Evolutionary conservation across 768 basidiomycete species (phyloP).

Genomic region (Tubosaeta sp.): DNA sequence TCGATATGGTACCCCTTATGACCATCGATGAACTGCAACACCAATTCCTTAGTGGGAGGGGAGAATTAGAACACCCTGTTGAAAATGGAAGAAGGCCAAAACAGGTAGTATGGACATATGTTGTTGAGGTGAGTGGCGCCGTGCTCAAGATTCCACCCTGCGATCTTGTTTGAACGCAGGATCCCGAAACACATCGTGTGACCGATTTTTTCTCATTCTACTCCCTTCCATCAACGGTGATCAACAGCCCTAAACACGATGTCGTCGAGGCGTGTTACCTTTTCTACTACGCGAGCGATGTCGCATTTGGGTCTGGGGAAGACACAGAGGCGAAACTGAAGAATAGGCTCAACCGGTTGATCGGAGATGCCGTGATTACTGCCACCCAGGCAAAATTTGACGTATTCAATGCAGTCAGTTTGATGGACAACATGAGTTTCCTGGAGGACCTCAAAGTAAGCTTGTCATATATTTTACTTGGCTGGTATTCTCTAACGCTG

Average conservation of each 20-base stretch:
- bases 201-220: conserved; percentile 99
- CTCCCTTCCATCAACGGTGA: conserved; percentile 90
- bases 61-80: conserved; percentile 39
- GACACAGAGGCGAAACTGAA: conserved; percentile 63
- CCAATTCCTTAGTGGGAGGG: conserved; percentile 83
- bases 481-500: conserved; percentile 2
- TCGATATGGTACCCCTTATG: conserved; percentile 76
- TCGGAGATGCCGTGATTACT: conserved; percentile 76
- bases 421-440: conserved; percentile 90
- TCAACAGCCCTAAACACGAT: conserved; percentile 66
- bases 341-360: conserved; percentile 63
- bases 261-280: conserved; percentile 90
- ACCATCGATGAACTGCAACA: conserved; percentile 77
- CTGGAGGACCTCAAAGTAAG: conserved; percentile 79
- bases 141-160: conserved; percentile 1
- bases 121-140: conserved; percentile 71
- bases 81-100: conserved; percentile 47
- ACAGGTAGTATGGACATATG: conserved; percentile 95
- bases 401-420: conserved; percentile 90
- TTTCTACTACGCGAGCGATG: conserved; percentile 89
- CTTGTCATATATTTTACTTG: background rate
- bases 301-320: conserved; percentile 56
- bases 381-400: conserved; percentile 88
- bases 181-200: conserved; percentile 75
- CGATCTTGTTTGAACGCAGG: conserved; percentile 40